Evolutionary conservation across 495 filamentous ascomycete genomes (phyloP).

Genomic region (Penicillium salamii): DNA sequence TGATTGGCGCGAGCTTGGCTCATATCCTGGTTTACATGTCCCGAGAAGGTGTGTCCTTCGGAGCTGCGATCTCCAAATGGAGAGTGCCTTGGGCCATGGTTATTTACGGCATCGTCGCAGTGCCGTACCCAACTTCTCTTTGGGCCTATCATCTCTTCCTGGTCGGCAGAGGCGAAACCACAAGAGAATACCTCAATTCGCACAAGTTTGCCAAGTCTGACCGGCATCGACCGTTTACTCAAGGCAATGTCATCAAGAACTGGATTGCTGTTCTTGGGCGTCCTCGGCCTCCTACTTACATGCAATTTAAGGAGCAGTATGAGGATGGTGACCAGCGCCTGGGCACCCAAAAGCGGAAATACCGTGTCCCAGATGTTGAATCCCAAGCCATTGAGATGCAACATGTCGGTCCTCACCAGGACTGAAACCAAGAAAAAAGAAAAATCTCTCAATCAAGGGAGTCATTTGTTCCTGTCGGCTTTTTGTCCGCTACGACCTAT

Average conservation of each 20-base stretch:
- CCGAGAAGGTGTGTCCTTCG: conserved; percentile 60
- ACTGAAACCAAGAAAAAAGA: conserved; percentile 4
- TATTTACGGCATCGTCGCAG: conserved; percentile 71
- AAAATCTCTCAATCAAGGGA: background rate
- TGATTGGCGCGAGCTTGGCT: conserved; percentile 71
- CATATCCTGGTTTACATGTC: conserved; percentile 74
- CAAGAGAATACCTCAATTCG: conserved; percentile 90
- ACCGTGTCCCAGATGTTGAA: conserved; percentile 49
- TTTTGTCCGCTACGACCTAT: conserved; percentile 17
- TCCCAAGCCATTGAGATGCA: conserved; percentile 62
- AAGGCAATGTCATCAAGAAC: conserved; percentile 72
- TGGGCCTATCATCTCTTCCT: conserved; percentile 88
- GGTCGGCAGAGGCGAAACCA: conserved; percentile 87
- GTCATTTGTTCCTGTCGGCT: conserved; percentile 1
- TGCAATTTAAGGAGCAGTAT: conserved; percentile 78
- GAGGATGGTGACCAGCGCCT: conserved; percentile 83
- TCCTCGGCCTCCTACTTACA: conserved; percentile 83
- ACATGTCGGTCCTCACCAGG: conserved; percentile 36
- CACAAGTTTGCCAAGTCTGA: conserved; percentile 92
- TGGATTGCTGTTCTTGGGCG: conserved; percentile 78
- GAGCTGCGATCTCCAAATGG: conserved; percentile 60
- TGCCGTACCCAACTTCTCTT: conserved; percentile 79
- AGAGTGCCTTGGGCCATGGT: conserved; percentile 87
- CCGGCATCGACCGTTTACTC: conserved; percentile 85
- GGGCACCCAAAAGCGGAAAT: conserved; percentile 56